These are phyloP conservation scores for Aspergillus novofumigatus DNA, from an alignment of 2,329 filamentous ascomycete species.

Conservation along the genomic window DNA sequence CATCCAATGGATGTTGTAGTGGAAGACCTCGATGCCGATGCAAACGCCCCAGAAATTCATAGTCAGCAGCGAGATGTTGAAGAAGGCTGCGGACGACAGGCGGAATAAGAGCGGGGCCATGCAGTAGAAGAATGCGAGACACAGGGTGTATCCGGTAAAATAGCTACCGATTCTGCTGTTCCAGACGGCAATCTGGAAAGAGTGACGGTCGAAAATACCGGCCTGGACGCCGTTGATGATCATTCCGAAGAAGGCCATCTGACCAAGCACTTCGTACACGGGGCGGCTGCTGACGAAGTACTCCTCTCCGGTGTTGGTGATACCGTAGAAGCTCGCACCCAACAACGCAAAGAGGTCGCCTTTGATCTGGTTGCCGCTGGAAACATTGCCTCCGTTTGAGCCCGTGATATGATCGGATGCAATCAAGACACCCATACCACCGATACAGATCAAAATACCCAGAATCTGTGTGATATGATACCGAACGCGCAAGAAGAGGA, in stretches of 20 bases:
- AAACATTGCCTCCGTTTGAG: constrained; percentile 60
- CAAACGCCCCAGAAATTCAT: constrained; percentile 97
- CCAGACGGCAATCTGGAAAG: constrained; percentile 64
- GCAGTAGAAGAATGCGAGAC: constrained; percentile 79
- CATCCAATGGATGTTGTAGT: constrained; percentile 74
- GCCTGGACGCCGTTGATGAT: constrained; percentile 89
- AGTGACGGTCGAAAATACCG: constrained; percentile 80
- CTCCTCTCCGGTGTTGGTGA: constrained; percentile 89
- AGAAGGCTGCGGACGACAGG: constrained; percentile 86
- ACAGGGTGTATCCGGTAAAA: constrained; percentile 82
- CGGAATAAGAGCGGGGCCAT: constrained; percentile 83
- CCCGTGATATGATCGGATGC: constrained; percentile 80
- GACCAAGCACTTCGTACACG: constrained; percentile 88
- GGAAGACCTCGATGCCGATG: constrained; percentile 84
- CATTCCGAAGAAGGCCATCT: constrained; percentile 82
- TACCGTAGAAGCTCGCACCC: constrained; percentile 85
- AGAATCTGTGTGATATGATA: constrained; percentile 82
- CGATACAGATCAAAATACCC: constrained; percentile 86
- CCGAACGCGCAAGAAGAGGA: constrained; percentile 76
- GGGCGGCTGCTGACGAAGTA: constrained; percentile 84
- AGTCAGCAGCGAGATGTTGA: constrained; percentile 91
- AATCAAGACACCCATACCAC: constrained; percentile 82
- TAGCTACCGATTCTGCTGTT: constrained; percentile 70
- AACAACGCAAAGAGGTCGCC: constrained; percentile 89
- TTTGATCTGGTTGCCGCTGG: constrained; percentile 67